Base-by-base conservation (phyloP, 768 basidiomycete genomes). In the Phlebiopsis flavidoalba region DNA sequence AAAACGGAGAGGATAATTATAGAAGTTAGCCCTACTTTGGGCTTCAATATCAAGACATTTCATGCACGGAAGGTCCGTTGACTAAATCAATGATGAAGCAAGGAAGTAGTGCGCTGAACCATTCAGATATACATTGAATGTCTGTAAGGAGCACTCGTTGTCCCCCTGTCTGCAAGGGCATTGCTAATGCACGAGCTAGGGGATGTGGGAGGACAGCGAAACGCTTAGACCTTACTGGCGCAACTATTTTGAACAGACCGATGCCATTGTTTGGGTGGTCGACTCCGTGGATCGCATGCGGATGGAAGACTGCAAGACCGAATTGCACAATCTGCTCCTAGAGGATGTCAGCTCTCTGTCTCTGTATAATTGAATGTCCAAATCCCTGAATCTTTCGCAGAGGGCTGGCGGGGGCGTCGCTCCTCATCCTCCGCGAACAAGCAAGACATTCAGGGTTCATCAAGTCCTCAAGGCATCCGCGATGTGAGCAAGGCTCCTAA, bases 11-110 rank as follows among this genome's bases (percentile, higher is more conserved):
- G 75, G 91, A 96, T 73, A n/a, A 93, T 96, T 66, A 80, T 80
- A 68, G 83, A 80, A 55, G 86, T 98, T 58, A 93, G 89, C 68
- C 97, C 97, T 1, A 98, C 97, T 10, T 78, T 99, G 14, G 97
- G 97, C 11, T 99, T 99, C 81, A 97, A 98, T 73, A 99, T 98
- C 80, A 96, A 95, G 80, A 97, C 96, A 6, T 93, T n/a, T 98
- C 68, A 79, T 86, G 26, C 91, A 97, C 73, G 83, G 88, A 74
- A 90, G 89, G 93, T 98, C 73, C 74, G 83, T 70, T 43, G 57
- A 35, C 5, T 12, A 53, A 33, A 17, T 43, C 40, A 12, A 43
- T 43, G 40, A 43, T 12, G 40, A 17, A 43, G 40, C 26, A 3
- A 3, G 3, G 17, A n/a, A 36, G 52, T 21, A 31, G 26, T 31